Evolutionary conservation across 2,329 filamentous ascomycete species (phyloP), one percentile per base, ranked within the genome.

Genomic region (Aspergillus tubingensis): DNA sequence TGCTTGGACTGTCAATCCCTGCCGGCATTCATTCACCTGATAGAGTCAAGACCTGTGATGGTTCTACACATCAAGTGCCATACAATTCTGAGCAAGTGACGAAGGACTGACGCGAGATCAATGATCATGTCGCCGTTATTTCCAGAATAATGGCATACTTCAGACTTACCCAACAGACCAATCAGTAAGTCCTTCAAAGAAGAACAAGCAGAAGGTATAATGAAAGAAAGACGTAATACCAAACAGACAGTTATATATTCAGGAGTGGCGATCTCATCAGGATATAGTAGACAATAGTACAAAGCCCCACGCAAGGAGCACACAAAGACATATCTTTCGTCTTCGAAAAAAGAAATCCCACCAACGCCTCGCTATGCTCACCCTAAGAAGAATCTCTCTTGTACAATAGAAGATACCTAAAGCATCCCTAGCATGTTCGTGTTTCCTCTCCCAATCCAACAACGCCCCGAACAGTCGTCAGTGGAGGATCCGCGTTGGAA

Each of bases 201-300:
- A 19, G 17, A 19, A 19, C 17, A 19, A 19, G 27, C 27, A 30
- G 27, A 30, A 30, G 27, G 27, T 30, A 30, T 30, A 11, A 5
- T 30, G 27, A 11, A 4, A 30, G 10, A 30, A 4, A 30, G 10
- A 30, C 41, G 10, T n/a, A 2, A n/a, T 27, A 27, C 17, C n/a
- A 32, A 32, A 17, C 8, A 15, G 27, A 47, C 19, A 55, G 53
- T 41, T 52, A 50, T 62, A 71, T 60, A 67, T 69, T 63, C 68
- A 68, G 89, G 91, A 64, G 91, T 91, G 2, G 91, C 91, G 19
- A 80, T 96, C 65, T 78, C 91, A 56, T 68, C 61, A 66, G 65
- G 67, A 67, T 74, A 74, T 72, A 70, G 67, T 85, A 88, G 32
- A 43, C 30, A 55, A 44, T 55, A 39, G 19, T 36, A 36, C 51